phyloP scores from a whole-genome alignment of 73 alveolate genomes.

The Breviolum minutum region DNA sequence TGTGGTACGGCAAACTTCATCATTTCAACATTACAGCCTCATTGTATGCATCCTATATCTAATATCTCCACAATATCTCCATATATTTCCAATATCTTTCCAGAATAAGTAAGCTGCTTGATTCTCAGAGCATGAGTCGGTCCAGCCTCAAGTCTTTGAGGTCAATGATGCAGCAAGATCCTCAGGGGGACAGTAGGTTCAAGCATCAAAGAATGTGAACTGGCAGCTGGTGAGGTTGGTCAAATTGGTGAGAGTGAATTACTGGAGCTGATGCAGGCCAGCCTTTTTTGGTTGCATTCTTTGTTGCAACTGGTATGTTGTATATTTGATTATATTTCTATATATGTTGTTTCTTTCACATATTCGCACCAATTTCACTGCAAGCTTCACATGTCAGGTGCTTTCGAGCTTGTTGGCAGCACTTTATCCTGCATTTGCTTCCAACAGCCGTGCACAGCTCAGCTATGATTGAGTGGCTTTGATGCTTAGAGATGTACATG shows the following conservation, averaged over 20 bases:
- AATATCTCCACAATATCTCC: too few species aligned
- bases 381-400: background rate
- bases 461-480: background rate
- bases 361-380: too few species aligned
- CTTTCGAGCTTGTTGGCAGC: slow-evolving; percentile 40
- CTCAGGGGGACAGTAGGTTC: background rate
- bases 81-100: too few species aligned
- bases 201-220: background rate
- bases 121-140: background rate
- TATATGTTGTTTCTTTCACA: too few species aligned
- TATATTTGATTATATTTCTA: too few species aligned
- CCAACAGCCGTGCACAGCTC: slow-evolving; percentile 1
- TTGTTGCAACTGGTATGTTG: too few species aligned
- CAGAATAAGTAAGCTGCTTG: background rate
- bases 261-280: slow-evolving; percentile 42
- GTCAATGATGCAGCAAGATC: slow-evolving; percentile 8
- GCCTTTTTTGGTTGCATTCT: too few species aligned
- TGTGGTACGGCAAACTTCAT: background rate
- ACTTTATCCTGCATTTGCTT: slow-evolving; percentile 28
- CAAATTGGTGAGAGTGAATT: background rate
- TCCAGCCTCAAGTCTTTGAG: background rate
- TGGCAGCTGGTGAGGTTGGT: background rate
- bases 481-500: background rate
- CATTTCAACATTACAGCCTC: too few species aligned
- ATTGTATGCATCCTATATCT: too few species aligned